Percentiles rank a stretch among this genome's conserved stretches.
These are phyloP conservation scores for Neurospora cerealis DNA, from an alignment of 495 filamentous ascomycete species.

Conservation along the genomic window DNA sequence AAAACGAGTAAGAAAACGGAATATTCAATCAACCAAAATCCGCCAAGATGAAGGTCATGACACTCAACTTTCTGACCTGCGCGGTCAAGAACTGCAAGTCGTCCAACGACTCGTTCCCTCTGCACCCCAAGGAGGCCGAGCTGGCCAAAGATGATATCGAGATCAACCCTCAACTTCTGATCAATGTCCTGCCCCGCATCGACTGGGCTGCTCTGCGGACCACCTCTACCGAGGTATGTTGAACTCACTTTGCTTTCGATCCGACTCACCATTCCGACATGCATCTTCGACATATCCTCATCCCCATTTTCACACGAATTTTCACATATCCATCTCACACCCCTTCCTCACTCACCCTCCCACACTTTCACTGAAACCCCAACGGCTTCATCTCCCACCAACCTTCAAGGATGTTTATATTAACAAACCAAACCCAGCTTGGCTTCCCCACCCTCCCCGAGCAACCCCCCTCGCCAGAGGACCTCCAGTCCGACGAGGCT, in stretches of 20 bases:
- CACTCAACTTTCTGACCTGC: slow-evolving; percentile 94
- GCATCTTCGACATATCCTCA: not conserved
- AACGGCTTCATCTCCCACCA: not conserved
- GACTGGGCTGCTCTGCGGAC: slow-evolving; percentile 74
- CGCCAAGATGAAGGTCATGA: slow-evolving; percentile 81
- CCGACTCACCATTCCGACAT: not conserved
- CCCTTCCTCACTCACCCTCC: not conserved
- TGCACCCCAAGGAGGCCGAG: slow-evolving; percentile 86
- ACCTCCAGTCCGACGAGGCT: slow-evolving; percentile 51
- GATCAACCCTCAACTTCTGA: slow-evolving; percentile 65
- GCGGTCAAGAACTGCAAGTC: slow-evolving; percentile 89
- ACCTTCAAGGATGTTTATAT: not conserved
- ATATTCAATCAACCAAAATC: not conserved
- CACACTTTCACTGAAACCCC: not conserved
- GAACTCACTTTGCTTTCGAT: slow-evolving; percentile 4
- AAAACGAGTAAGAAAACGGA: not conserved
- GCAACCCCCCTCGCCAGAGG: slow-evolving; percentile 47
- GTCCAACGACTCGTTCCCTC: slow-evolving; percentile 63
- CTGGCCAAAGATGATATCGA: slow-evolving; percentile 73
- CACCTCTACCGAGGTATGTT: slow-evolving; percentile 68
- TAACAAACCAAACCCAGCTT: slow-evolving; percentile 41
- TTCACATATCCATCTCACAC: not conserved
- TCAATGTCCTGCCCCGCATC: slow-evolving; percentile 74
- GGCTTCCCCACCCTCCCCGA: slow-evolving; percentile 72
- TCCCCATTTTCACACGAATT: not conserved